Base-by-base conservation (phyloP, 208 protist species). In the Trichomonas vaginalis region DNA sequence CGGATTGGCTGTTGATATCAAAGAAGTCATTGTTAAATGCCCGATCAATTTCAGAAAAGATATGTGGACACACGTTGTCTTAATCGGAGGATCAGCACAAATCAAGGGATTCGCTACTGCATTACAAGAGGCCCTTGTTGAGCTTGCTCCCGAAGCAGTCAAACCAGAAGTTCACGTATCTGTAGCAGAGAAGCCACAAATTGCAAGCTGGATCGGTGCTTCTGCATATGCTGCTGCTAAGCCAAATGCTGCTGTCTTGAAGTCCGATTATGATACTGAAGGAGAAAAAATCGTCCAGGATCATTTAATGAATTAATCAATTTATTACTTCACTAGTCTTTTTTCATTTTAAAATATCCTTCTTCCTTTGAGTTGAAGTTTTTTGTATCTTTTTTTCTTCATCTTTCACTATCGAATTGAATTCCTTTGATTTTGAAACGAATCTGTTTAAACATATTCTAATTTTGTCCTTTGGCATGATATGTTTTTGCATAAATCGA, bases 121-220 rank as follows among this genome's bases (percentile, higher is more conserved):
- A 86, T 35, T 97, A 1, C 95, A 96, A 40, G 96, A 96, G 80
- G 97, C 97, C 48, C 23, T 96, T 39, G 12, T 15, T 42, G 39
- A 95, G 17, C 82, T 97, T 4, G 97, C 97, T 39, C 97, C 97
- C 42, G 46, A 96, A 37, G 23, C 96, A 37, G 97, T 97, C 51
- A 70, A 70, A 27, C 21, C 17, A 12, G 96, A 96, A 96, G 90
- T 98, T 40, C 97, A 97, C 96, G 96, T 97, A 37, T 80, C 95
- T 95, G 48, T 70, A 12, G 96, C 97, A 23, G 27, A 45, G 17
- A 98, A 99, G 97, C 96, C 98, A 17, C 98, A 97, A 80, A 99
- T 99, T 97, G 98, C 97, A 95, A 98, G 98, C 48, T 99, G 98
- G 98, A 99, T 99, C 95, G 99, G 99, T 95, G 99, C 99, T 95